These are phyloP conservation scores for Sicyos baderoa DNA, from an alignment of 306 rosid genomes.

Conservation along the genomic window DNA sequence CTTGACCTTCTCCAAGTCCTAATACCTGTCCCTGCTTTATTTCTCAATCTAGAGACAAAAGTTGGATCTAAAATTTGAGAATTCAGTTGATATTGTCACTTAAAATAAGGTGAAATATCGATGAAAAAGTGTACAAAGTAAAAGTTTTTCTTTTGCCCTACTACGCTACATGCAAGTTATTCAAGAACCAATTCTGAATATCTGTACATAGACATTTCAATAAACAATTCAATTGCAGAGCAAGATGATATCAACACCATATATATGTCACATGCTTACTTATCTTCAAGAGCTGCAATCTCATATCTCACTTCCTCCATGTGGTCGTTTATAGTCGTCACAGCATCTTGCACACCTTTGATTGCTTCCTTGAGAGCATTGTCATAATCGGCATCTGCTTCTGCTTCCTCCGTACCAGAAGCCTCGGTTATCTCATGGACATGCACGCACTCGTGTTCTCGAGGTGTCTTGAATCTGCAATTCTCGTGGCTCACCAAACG, in stretches of 20 bases:
- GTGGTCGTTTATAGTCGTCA: conserved; percentile 71
- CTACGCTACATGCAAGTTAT: not conserved
- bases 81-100: not conserved
- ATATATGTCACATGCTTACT: conserved; percentile 13
- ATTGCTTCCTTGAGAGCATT: conserved; percentile 83
- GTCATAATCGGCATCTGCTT: conserved; percentile 76
- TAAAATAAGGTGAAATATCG: not conserved
- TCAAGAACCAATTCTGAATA: not conserved
- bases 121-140: not conserved
- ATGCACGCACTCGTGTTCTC: conserved; percentile 64
- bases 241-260: not conserved
- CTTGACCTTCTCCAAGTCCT: not conserved
- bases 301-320: conserved; percentile 91
- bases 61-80: not conserved
- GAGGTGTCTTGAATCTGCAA: conserved; percentile 54
- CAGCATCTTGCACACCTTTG: conserved; percentile 77
- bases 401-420: conserved; percentile 86
- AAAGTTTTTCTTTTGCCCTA: not conserved
- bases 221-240: not conserved
- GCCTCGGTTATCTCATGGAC: conserved; percentile 78
- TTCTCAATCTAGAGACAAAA: not conserved
- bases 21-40: not conserved
- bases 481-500: conserved; percentile 73
- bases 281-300: conserved; percentile 73
- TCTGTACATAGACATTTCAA: not conserved